Evolutionary conservation across 2,329 filamentous ascomycete species (phyloP).

Genomic region (Tolypocladium ophioglossoides): DNA sequence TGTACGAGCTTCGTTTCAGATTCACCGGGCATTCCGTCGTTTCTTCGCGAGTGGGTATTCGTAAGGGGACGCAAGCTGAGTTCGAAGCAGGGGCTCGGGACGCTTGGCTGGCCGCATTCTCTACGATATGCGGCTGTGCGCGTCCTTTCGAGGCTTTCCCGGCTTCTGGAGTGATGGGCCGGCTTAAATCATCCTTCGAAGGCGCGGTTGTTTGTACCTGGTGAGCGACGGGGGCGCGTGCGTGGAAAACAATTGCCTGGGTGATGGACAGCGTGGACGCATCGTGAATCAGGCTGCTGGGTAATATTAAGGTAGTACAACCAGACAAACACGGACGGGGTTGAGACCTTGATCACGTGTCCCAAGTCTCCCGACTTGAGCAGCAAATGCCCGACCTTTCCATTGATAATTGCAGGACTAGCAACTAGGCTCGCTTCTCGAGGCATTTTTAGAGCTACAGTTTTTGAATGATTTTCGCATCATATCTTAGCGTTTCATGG

Average conservation of each 20-base stretch:
- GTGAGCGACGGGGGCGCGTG: background rate
- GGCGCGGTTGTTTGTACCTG: background rate
- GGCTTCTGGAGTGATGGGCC: background rate
- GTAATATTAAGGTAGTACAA: background rate
- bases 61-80: background rate
- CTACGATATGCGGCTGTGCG: background rate
- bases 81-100: background rate
- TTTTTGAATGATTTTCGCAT: background rate
- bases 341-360: background rate
- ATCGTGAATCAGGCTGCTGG: background rate
- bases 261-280: background rate
- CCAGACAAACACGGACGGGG: background rate
- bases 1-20: conserved; percentile 13
- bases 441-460: background rate
- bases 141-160: background rate
- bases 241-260: background rate
- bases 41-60: background rate
- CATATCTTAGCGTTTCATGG: background rate
- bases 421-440: background rate
- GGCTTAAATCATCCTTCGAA: background rate
- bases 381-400: background rate
- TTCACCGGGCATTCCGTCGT: conserved; percentile 12
- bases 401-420: background rate
- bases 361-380: no score
- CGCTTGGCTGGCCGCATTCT: background rate